Conservation (phyloP, 352 stramenopile species). For the Phytophthora vignae region DNA sequence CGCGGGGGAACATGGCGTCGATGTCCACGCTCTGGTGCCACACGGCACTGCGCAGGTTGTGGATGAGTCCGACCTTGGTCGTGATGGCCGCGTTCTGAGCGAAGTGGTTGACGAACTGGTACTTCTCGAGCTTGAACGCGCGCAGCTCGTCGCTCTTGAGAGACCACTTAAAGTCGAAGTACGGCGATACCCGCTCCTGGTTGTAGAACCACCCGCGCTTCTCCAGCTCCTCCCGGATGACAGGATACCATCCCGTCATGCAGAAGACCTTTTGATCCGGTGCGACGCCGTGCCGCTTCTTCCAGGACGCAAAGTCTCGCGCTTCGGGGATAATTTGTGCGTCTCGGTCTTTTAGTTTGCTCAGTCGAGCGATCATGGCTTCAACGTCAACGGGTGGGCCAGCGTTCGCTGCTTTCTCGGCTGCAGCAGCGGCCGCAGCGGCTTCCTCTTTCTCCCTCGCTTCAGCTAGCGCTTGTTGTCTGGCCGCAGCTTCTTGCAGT, state of each 20-base stretch:
- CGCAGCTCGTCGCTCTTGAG: slow-evolving; percentile 90
- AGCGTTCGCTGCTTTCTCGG: slow-evolving; percentile 33
- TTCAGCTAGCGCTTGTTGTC: slow-evolving; percentile 44
- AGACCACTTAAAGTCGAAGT: slow-evolving; percentile 94
- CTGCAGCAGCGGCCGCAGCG: slow-evolving; percentile 40
- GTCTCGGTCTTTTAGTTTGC: slow-evolving; percentile 77
- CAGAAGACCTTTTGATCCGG: slow-evolving; percentile 89
- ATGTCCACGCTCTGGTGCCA: slow-evolving; percentile 89
- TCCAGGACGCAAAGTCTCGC: slow-evolving; percentile 91
- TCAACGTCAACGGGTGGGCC: slow-evolving; percentile 53
- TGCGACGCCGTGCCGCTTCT: slow-evolving; percentile 84
- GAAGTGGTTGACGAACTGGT: slow-evolving; percentile 94
- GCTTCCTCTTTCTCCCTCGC: slow-evolving; percentile 53
- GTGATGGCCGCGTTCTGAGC: slow-evolving; percentile 92
- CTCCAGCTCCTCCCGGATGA: slow-evolving; percentile 90
- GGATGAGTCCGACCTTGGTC: slow-evolving; percentile 92
- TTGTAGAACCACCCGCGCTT: slow-evolving; percentile 92
- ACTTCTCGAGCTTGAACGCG: slow-evolving; percentile 77
- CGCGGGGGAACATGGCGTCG: slow-evolving; percentile 88
- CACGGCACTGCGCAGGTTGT: slow-evolving; percentile 74
- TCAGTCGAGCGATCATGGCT: slow-evolving; percentile 82
- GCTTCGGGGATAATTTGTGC: slow-evolving; percentile 69
- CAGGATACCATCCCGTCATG: slow-evolving; percentile 93
- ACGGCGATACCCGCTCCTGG: slow-evolving; percentile 77
- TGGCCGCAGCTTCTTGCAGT: slow-evolving; percentile 60